Evolutionary conservation across 1,284 basidiomycete genomes (phyloP), one percentile per base, ranked within the genome.

Genomic region (Chondrostereum purpureum): DNA sequence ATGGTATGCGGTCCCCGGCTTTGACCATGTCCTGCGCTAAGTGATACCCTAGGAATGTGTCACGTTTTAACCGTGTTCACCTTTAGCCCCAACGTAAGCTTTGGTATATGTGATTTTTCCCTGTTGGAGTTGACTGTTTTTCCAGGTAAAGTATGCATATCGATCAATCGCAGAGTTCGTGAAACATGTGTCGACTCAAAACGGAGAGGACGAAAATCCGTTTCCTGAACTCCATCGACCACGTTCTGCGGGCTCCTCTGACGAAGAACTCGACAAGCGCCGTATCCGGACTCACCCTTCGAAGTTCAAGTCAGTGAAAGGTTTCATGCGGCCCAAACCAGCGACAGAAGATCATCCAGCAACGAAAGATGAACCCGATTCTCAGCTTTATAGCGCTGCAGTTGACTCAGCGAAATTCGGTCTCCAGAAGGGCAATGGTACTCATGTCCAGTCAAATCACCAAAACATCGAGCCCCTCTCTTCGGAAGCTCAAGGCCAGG

Each of bases 51-150:
- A 79, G 77, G 70, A 39, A 80, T 82, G 77, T 80, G 77, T 47
- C 79, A 82, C 59, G 80, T 82, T 41, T 63, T 84, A 47, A 84
- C 84, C 0, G 77, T 87, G 3, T 86, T 87, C 60, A 83, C 70
- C 13, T 87, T 88, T 67, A 81, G 77, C 0, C 64, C 72, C 12
- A 74, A 75, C 49, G 80, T 77, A 51, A 34, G 72, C n/a, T n/a
- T n/a, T n/a, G n/a, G n/a, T 62, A 5, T 23, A 18, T 31, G 11
- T 16, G 14, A 12, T 35, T 18, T 38, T 8, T 12, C 19, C 34
- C 33, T 39, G 27, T 18, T 20, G 18, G 13, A 16, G n/a, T 43
- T 22, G 45, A 11, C 3, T 6, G 21, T 27, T 12, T 37, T 39
- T 22, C 35, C 33, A 79, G 76, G 77, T 75, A 1, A 74, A 73